Base-by-base conservation (phyloP, 2,329 filamentous ascomycete genomes). In the Exophiala bonariae region DNA sequence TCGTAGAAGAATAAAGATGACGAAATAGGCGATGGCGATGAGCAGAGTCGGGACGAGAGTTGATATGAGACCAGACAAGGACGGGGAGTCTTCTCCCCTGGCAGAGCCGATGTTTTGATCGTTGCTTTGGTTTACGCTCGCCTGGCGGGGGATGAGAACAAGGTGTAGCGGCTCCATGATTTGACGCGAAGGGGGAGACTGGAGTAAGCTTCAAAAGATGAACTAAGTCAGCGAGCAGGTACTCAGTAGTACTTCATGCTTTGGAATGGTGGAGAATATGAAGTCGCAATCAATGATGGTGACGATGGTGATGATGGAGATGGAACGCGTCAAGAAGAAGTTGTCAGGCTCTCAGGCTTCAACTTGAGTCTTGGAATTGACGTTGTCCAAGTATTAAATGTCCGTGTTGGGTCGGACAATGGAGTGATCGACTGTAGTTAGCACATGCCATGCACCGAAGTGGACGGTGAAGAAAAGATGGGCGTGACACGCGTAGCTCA, bases 1-100 rank as follows among this genome's bases (percentile, higher is more conserved):
- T 48, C 78, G 74, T 50, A 81, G 62, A 39, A 79, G 61, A 35
- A 79, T 55, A 61, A 81, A 81, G 33, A 69, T 42, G n/a, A 73
- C 30, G 28, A 77, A 65, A 60, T 78, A 73, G 10, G 61, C 65
- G n/a, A 60, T 66, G 18, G 73, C 64, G 37, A 74, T 55, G 16
- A 74, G 55, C 10, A 76, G 59, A 20, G 76, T 69, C 5, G 72
- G 70, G 14, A 76, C 57, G 32, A 81, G 63, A 11, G 75, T 77
- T 32, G 73, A 67, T 22, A 80, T 50, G 41, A 81, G 63, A 13
- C 69, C 72, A 6, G 71, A 74, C 13, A 68, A 61, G 3, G 73
- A 71, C 16, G 66, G 65, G 17, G 67, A 63, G 16, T 58, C 44
- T 26, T 26, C 23, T 16, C 50, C 39, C n/a, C 42, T 46, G 23